These are phyloP conservation scores for Serendipita sp. DNA, from an alignment of 768 basidiomycete species.

Conservation along the genomic window DNA sequence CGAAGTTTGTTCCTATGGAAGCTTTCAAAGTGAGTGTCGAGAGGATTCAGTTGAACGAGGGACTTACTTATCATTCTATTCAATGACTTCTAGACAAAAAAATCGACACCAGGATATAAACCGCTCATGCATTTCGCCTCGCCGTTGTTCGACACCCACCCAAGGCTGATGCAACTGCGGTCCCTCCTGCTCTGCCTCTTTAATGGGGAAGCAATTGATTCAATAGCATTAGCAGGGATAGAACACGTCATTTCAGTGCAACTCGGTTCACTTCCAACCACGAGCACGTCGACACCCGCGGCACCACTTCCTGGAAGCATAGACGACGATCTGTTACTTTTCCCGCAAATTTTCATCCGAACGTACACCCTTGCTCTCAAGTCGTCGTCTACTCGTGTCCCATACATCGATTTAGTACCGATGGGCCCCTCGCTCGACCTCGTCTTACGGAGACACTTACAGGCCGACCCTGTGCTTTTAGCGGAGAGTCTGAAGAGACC, in stretches of 20 bases:
- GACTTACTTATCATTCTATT: background rate
- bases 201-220: constrained; percentile 71
- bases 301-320: constrained; percentile 14
- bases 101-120: constrained; percentile 76
- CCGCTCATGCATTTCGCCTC: constrained; percentile 94
- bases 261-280: constrained; percentile 45
- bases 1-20: constrained; percentile 59
- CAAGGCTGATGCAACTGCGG: constrained; percentile 81
- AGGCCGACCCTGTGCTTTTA: constrained; percentile 61
- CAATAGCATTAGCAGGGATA: constrained; percentile 66
- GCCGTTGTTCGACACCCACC: constrained; percentile 87
- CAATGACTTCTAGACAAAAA: constrained; percentile 42
- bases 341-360: constrained; percentile 80
- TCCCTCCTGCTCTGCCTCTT: constrained; percentile 82
- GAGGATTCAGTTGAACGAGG: background rate
- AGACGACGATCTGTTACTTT: constrained; percentile 26
- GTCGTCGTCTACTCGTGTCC: constrained; percentile 61
- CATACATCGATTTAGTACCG: constrained; percentile 63
- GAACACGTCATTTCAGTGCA: constrained; percentile 79
- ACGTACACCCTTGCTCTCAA: constrained; percentile 64
- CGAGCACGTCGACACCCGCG: constrained; percentile 19
- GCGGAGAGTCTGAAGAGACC: constrained; percentile 61
- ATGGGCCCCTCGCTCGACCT: constrained; percentile 91
- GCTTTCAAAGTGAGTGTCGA: constrained; percentile 56
- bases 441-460: constrained; percentile 51